These are phyloP conservation scores for Hypoxylon cercidicola DNA, from an alignment of 495 filamentous ascomycete species.

Conservation along the genomic window DNA sequence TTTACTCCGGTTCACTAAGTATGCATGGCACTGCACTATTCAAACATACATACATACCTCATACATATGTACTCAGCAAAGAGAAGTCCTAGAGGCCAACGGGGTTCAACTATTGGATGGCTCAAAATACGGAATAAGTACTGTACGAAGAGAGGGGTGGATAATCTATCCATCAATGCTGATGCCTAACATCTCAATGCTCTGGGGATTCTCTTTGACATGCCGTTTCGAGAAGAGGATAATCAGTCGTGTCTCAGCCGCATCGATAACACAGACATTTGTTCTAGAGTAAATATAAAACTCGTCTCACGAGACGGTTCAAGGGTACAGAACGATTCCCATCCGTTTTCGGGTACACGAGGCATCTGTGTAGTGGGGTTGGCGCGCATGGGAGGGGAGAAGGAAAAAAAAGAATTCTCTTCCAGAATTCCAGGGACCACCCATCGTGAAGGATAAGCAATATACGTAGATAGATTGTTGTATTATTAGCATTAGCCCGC, in stretches of 20 bases:
- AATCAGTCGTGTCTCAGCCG: constrained; percentile 32
- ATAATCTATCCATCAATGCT: constrained; percentile 9
- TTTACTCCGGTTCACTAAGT: constrained; percentile 8
- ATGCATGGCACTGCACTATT: too few species aligned
- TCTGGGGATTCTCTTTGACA: constrained; percentile 10
- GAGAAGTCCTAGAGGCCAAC: neutral
- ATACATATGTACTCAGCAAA: neutral
- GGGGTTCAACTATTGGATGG: constrained; percentile 7
- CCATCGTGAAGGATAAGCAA: neutral
- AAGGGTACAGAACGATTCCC: constrained; percentile 5
- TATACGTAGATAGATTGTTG: neutral
- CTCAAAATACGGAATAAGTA: constrained; percentile 2
- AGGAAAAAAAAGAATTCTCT: neutral
- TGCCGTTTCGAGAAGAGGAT: constrained; percentile 12
- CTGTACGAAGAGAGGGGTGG: neutral
- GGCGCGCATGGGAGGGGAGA: constrained; percentile 24
- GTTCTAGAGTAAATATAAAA: neutral
- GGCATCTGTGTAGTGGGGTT: constrained; percentile 18
- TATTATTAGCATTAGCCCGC: constrained; percentile 37
- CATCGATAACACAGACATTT: constrained; percentile 19
- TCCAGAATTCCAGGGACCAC: constrained; percentile 31
- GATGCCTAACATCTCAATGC: neutral
- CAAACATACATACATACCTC: neutral
- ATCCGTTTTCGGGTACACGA: constrained; percentile 14
- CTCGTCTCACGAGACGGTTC: constrained; percentile 3